Evolutionary conservation across 768 basidiomycete species (phyloP), one percentile per base, ranked within the genome.

Genomic region (Terana coerulea): DNA sequence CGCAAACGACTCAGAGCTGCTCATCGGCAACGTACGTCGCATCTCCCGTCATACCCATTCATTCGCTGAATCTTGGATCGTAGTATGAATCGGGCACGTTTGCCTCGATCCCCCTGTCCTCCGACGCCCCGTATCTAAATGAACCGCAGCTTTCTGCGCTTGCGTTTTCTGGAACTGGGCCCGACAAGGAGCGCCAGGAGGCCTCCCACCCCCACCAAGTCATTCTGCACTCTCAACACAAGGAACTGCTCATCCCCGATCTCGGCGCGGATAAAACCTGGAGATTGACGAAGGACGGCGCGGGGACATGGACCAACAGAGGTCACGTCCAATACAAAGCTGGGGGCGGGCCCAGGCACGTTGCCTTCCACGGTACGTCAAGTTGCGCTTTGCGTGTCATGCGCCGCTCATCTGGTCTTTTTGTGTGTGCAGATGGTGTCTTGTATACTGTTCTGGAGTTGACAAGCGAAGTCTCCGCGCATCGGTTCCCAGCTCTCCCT

Each of bases 131-230:
- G 5, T 77, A 77, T 59, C 62, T 84, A 14, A 63, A 64, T 8
- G 58, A 68, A 0, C 50, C 68, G 5, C 51, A 64, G 9, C 59
- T 73, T 5, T 66, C 64, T 31, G 69, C 63, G 6, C 59, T 80
- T 25, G 63, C 71, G 37, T 74, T 90, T 40, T 63, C 61, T 12
- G 81, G 79, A 1, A 70, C 73, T 0, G 88, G 91, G 0, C 88
- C 88, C 1, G 75, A 88, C 61, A 60, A 63, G 5, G 76, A 77
- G 17, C 77, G 91, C 29, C 92, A 94, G 63, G 78, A 82, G 49
- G 66, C 70, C 5, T 75, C 89, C 3, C 92, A 94, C 62, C 86
- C 88, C 0, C 91, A 93, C 68, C 86, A 92, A 60, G 80, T 83
- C 29, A 60, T 76, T 51, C 60, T 82, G 12, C 75, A 79, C 34